Percentiles rank a stretch among this genome's conserved stretches.
phyloP scores from a whole-genome alignment of 805 yeast genomes.

The Trichomonascus vanleenenianus region DNA sequence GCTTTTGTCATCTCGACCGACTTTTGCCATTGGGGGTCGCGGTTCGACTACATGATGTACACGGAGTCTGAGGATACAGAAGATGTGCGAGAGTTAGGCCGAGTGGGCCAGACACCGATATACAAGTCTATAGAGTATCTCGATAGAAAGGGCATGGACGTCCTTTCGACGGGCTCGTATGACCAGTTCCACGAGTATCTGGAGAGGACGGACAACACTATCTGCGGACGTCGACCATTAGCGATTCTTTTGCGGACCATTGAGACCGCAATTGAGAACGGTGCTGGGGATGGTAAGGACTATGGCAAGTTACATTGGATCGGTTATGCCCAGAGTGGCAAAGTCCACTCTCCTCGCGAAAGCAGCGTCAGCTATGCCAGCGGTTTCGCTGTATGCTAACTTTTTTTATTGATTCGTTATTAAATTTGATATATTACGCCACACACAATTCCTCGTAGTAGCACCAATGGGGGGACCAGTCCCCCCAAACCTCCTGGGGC shows the following conservation, averaged over 20 bases:
- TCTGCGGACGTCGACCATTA: conserved; percentile 88
- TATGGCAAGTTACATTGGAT: conserved; percentile 52
- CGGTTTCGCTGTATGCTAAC: conserved; percentile 44
- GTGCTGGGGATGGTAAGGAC: conserved; percentile 13
- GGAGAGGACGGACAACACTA: conserved; percentile 68
- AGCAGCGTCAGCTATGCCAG: conserved; percentile 91
- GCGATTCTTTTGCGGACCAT: conserved; percentile 50
- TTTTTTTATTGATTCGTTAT: no score
- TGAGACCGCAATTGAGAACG: conserved; percentile 30
- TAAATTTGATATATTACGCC: no score
- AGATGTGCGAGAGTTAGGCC: neutral
- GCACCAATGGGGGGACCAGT: no score
- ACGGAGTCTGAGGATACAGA: conserved; percentile 21
- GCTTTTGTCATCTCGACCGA: conserved; percentile 82
- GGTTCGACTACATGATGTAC: conserved; percentile 54
- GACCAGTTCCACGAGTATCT: conserved; percentile 62
- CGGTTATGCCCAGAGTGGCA: conserved; percentile 71
- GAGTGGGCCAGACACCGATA: conserved; percentile 38
- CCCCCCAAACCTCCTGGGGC: no score
- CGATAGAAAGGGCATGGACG: conserved; percentile 64
- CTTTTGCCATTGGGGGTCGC: conserved; percentile 89
- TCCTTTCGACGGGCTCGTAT: conserved; percentile 49
- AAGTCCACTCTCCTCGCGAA: conserved; percentile 41
- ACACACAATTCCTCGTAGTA: no score
- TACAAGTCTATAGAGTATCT: conserved; percentile 64